Conservation (phyloP, 148 eudicot genomes). For the Rhododendron henanense region DNA sequence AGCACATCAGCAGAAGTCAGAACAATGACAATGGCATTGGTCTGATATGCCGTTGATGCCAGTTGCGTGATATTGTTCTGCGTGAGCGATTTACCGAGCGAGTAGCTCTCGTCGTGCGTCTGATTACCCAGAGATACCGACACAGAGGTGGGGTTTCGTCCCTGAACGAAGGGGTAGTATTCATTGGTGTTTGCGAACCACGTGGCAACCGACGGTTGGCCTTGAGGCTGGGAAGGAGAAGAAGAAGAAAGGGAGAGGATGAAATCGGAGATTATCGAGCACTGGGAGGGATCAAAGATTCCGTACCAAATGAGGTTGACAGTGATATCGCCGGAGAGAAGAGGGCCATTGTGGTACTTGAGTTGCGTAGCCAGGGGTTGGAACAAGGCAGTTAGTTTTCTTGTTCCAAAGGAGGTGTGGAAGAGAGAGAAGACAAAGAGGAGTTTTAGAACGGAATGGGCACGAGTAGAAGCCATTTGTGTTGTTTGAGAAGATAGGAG, state of each 20-base stretch:
- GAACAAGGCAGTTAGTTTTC: not conserved
- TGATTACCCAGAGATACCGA: slow-evolving; percentile 19
- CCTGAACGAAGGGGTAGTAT: slow-evolving; percentile 16
- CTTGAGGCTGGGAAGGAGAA: not conserved
- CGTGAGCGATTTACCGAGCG: slow-evolving; percentile 35
- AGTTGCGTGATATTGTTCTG: slow-evolving; percentile 12
- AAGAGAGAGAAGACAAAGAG: not conserved
- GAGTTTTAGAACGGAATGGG: not conserved
- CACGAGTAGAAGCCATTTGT: not conserved
- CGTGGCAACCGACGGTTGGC: slow-evolving; percentile 32
- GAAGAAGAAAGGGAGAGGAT: slow-evolving; percentile 19
- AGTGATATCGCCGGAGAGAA: slow-evolving; percentile 29
- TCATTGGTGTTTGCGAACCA: slow-evolving; percentile 27
- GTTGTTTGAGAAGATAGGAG: not conserved
- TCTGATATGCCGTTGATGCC: slow-evolving; percentile 17
- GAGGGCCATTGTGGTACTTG: slow-evolving; percentile 30
- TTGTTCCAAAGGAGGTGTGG: not conserved
- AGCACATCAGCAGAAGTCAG: slow-evolving; percentile 31
- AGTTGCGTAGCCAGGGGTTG: not conserved
- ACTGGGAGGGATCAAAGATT: slow-evolving; percentile 34
- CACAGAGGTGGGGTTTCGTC: slow-evolving; percentile 14
- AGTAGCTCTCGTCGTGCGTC: slow-evolving; percentile 22
- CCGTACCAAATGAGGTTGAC: slow-evolving; percentile 51
- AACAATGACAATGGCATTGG: slow-evolving; percentile 30
- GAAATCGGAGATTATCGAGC: slow-evolving; percentile 35